phyloP scores from a whole-genome alignment of 116 monocot species.

The Dioscorea cayenensis region DNA sequence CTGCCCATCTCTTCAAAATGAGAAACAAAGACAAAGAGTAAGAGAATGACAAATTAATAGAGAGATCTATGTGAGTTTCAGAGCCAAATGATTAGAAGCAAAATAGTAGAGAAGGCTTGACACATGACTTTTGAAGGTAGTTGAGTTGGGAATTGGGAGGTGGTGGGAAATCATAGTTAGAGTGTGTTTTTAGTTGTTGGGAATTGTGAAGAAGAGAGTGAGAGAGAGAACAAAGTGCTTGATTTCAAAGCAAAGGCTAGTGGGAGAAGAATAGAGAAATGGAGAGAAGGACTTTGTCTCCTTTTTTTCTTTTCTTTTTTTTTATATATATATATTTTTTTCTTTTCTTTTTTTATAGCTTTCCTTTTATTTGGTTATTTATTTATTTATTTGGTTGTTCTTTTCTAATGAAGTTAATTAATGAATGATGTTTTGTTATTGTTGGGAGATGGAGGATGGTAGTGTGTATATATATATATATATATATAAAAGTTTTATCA shows the following conservation, averaged over 20 bases:
- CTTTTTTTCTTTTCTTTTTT: slow-evolving; percentile 1
- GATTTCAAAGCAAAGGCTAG: slow-evolving; percentile 28
- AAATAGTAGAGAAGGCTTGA: too few species aligned
- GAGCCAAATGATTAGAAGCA: slow-evolving; percentile 12
- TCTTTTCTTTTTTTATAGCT: background rate
- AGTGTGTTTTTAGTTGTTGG: background rate
- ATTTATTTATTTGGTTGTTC: background rate
- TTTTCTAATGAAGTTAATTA: slow-evolving; percentile 5
- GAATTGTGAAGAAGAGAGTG: background rate
- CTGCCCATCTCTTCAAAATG: background rate
- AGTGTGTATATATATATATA: background rate
- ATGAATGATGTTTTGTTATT: slow-evolving; percentile 1
- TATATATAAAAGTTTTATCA: too few species aligned
- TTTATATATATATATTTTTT: too few species aligned
- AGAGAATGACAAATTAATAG: background rate
- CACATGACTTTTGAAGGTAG: background rate
- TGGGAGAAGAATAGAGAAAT: background rate
- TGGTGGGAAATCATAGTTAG: background rate
- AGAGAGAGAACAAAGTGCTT: slow-evolving; percentile 14
- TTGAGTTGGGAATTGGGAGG: slow-evolving; percentile 8
- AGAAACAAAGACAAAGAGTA: background rate
- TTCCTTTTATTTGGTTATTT: background rate
- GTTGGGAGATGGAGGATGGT: background rate
- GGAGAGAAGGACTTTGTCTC: slow-evolving; percentile 1
- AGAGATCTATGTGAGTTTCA: slow-evolving; percentile 15